These are phyloP conservation scores for Tinospora cordifolia DNA, from an alignment of 164 flowering plant genomes.

Conservation along the genomic window DNA sequence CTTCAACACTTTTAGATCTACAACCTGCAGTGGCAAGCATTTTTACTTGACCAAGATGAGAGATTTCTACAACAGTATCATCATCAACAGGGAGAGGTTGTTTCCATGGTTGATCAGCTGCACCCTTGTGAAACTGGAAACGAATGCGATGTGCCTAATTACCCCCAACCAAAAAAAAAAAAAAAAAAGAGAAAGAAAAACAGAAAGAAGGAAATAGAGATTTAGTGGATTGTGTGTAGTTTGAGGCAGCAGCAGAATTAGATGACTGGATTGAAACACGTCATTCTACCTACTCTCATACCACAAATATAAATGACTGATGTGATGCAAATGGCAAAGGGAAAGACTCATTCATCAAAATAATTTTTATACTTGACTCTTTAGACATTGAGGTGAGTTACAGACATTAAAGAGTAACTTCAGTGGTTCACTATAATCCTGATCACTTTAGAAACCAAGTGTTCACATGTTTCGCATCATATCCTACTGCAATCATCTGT, in stretches of 20 bases:
- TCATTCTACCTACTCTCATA: background rate
- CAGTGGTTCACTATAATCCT: too few species aligned
- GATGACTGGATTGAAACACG: background rate
- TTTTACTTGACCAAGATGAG: constrained; percentile 67
- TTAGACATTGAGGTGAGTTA: background rate
- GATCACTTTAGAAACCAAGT: background rate
- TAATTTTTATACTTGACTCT: too few species aligned
- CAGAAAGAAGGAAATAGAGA: background rate
- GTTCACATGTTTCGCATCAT: too few species aligned
- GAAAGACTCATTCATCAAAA: background rate
- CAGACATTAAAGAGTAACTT: background rate
- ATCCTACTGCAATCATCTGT: background rate
- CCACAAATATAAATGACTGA: background rate
- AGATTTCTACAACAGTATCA: constrained; percentile 70
- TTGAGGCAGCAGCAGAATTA: background rate
- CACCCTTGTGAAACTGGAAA: constrained; percentile 77
- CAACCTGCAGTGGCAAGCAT: constrained; percentile 68
- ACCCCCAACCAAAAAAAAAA: too few species aligned
- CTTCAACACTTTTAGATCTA: constrained; percentile 10
- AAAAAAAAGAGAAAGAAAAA: too few species aligned
- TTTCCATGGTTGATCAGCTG: constrained; percentile 80
- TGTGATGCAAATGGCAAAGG: background rate
- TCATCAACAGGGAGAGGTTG: constrained; percentile 84
- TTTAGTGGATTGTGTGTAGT: background rate
- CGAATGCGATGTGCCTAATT: constrained; percentile 59